Percentiles rank a stretch among this genome's conserved stretches.
Evolutionary conservation across 2,329 filamentous ascomycete species (phyloP).

Genomic region (Talaromyces sp.): DNA sequence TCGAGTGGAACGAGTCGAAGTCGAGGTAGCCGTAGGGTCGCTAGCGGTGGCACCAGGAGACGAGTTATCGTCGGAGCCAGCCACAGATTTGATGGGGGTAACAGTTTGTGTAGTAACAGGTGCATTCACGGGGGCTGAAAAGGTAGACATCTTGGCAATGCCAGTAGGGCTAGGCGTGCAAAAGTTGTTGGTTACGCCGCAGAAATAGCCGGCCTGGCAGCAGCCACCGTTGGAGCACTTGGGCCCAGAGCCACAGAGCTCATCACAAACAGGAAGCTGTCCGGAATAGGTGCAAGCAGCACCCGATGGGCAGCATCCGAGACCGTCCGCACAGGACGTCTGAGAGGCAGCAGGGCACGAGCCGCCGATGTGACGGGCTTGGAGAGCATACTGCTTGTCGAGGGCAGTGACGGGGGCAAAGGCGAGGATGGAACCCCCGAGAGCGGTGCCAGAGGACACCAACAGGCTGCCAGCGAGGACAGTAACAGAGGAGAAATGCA

Average conservation of each 20-base stretch:
- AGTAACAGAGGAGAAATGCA: background rate
- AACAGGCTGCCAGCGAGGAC: background rate
- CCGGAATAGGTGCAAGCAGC: conserved; percentile 11
- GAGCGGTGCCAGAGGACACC: background rate
- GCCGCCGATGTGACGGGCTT: background rate
- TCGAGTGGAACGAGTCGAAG: background rate
- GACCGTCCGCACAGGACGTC: conserved; percentile 6
- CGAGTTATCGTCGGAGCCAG: background rate
- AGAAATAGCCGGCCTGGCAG: conserved; percentile 11
- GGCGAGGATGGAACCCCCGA: conserved; percentile 5
- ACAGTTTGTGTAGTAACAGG: background rate
- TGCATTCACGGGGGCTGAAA: background rate
- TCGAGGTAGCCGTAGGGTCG: background rate
- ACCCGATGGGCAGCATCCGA: conserved; percentile 10
- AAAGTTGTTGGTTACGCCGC: conserved; percentile 8
- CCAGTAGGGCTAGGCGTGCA: conserved; percentile 7
- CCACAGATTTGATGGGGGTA: background rate
- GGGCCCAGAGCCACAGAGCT: conserved; percentile 8
- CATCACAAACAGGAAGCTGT: conserved; percentile 6
- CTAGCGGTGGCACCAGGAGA: background rate
- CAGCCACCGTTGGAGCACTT: conserved; percentile 9
- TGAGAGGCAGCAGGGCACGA: conserved; percentile 9
- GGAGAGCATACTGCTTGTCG: background rate
- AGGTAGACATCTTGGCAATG: background rate
- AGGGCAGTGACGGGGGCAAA: conserved; percentile 9